Conservation (phyloP, 164 flowering plant species). For the Santalum album region DNA sequence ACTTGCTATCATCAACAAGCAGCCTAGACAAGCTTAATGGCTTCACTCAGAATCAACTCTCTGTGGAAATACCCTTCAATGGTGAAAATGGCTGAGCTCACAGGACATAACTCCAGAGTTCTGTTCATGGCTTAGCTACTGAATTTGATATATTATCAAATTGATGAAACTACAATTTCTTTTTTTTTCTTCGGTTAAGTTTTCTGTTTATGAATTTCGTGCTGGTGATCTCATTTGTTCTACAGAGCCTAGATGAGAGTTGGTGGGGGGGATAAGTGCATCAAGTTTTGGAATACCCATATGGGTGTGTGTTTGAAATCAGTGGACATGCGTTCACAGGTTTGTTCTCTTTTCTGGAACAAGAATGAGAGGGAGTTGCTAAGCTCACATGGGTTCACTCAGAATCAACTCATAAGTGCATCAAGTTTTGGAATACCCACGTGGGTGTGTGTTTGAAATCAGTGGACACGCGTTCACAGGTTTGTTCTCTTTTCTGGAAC, state of each 20-base stretch:
- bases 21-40: too few species aligned
- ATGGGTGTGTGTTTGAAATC: slow-evolving; percentile 61
- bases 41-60: too few species aligned
- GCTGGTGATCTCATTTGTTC: neutral
- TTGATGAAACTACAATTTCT: too few species aligned
- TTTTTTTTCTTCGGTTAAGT: neutral
- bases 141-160: too few species aligned
- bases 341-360: slow-evolving; percentile 57
- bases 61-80: too few species aligned
- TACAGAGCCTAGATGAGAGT: slow-evolving; percentile 55
- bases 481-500: slow-evolving; percentile 57
- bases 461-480: slow-evolving; percentile 59
- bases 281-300: slow-evolving; percentile 63
- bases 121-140: slow-evolving; percentile 56
- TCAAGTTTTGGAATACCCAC: slow-evolving; percentile 64
- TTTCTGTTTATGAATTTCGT: neutral
- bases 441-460: slow-evolving; percentile 60
- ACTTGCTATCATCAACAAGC: slow-evolving; percentile 41
- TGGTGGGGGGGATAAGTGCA: slow-evolving; percentile 51
- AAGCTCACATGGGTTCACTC: slow-evolving; percentile 56
- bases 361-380: slow-evolving; percentile 52
- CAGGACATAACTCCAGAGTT: slow-evolving; percentile 51
- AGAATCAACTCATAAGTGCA: slow-evolving; percentile 62
- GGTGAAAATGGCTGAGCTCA: too few species aligned
- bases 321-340: slow-evolving; percentile 59